Conservation (phyloP, 192 early-diverging fungal genomes). For the Backusella mclennaniae region DNA sequence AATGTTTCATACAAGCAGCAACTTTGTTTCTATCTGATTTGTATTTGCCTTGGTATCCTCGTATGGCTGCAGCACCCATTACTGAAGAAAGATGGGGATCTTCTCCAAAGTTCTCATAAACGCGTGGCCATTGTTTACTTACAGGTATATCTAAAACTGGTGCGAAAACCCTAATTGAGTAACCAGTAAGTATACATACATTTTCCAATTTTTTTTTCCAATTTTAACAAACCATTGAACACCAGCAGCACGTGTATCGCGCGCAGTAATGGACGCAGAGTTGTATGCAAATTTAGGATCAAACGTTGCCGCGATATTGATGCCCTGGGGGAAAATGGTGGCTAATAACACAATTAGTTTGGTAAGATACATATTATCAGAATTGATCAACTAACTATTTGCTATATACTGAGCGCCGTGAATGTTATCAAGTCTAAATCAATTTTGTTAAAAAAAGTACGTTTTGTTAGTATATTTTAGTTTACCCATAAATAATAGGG, state of each 20-base stretch:
- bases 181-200: slow-evolving; percentile 34
- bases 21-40: slow-evolving; percentile 58
- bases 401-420: slow-evolving; percentile 68
- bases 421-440: slow-evolving; percentile 53
- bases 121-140: slow-evolving; percentile 62
- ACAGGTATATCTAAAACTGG: slow-evolving; percentile 57
- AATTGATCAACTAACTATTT: slow-evolving; percentile 24
- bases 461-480: not conserved
- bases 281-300: slow-evolving; percentile 55
- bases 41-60: slow-evolving; percentile 68
- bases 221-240: slow-evolving; percentile 58
- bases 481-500: slow-evolving; percentile 62
- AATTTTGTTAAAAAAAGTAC: not conserved
- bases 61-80: slow-evolving; percentile 52
- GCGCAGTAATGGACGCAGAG: slow-evolving; percentile 57
- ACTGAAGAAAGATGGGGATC: slow-evolving; percentile 53
- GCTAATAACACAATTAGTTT: slow-evolving; percentile 14
- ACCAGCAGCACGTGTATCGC: slow-evolving; percentile 62
- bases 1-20: slow-evolving; percentile 66
- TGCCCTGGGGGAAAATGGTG: slow-evolving; percentile 58
- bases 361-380: not conserved
- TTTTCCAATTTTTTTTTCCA: slow-evolving; percentile 29
- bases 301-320: slow-evolving; percentile 58
- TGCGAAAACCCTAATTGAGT: slow-evolving; percentile 57
- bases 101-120: slow-evolving; percentile 53